Percentiles rank a stretch among this genome's conserved stretches.
Evolutionary conservation across 23 red algal species (phyloP).

Genomic region (Pyropia yezoensis): DNA sequence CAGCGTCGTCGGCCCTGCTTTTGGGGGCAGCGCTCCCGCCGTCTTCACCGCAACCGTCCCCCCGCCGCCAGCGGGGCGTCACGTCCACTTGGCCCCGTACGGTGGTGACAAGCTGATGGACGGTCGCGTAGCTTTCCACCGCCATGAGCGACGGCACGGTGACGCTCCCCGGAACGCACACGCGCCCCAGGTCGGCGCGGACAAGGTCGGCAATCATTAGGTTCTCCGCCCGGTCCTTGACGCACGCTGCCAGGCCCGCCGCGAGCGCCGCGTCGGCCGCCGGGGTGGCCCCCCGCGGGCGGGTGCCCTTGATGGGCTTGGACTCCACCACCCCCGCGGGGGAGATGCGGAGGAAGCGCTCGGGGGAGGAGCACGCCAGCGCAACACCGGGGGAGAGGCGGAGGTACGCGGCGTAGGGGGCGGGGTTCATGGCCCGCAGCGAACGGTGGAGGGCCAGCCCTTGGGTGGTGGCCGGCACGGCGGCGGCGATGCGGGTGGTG

Average conservation of each 20-base stretch:
- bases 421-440: slow-evolving; percentile 67
- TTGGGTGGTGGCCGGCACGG: slow-evolving; percentile 5
- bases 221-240: slow-evolving; percentile 94
- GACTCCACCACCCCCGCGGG: slow-evolving; percentile 53
- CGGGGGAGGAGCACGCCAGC: slow-evolving; percentile 87
- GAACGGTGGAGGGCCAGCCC: slow-evolving; percentile 42
- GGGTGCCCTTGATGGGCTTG: slow-evolving; percentile 94
- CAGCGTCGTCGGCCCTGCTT: background rate
- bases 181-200: slow-evolving; percentile 83
- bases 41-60: background rate
- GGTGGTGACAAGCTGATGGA: slow-evolving; percentile 93
- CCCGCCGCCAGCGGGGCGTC: background rate
- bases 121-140: slow-evolving; percentile 82
- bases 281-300: slow-evolving; percentile 24
- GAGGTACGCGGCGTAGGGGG: slow-evolving; percentile 81
- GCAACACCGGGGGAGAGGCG: slow-evolving; percentile 26
- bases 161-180: slow-evolving; percentile 69
- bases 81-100: slow-evolving; percentile 28
- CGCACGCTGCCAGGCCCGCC: slow-evolving; percentile 20
- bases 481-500: slow-evolving; percentile 64
- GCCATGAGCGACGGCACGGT: slow-evolving; percentile 78
- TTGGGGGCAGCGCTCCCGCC: background rate
- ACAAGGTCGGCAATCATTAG: slow-evolving; percentile 99
- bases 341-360: slow-evolving; percentile 69
- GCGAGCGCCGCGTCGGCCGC: slow-evolving; percentile 58